A percentile compares a stretch with the other conserved stretches of the same genome.
These are phyloP conservation scores for Gardenia jasminoides DNA, from an alignment of 257 asterid genomes.

Conservation along the genomic window DNA sequence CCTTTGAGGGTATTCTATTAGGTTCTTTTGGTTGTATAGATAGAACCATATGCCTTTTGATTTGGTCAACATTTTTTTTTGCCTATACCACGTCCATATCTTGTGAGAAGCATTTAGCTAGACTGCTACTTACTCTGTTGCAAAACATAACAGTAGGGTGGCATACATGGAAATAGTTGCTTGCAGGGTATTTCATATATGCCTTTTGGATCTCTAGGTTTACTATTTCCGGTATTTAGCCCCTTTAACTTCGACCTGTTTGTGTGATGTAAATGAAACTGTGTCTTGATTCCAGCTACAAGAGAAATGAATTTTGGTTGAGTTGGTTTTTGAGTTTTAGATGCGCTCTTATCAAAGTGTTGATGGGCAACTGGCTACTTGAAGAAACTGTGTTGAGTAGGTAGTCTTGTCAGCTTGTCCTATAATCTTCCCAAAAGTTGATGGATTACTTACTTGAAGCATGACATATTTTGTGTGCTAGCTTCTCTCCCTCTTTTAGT, in stretches of 20 bases:
- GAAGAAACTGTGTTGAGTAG: not conserved
- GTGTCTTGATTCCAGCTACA: not conserved
- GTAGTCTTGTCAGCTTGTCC: not conserved
- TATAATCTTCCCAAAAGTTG: too few species aligned
- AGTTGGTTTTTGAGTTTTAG: slow-evolving; percentile 1
- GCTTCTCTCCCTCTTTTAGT: not conserved
- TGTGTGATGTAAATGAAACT: not conserved
- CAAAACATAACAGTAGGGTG: not conserved
- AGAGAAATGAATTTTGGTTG: not conserved
- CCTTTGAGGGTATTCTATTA: not conserved
- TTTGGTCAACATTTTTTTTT: not conserved
- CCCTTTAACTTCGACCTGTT: not conserved
- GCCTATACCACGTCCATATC: not conserved
- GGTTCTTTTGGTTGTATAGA: not conserved
- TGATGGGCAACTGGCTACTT: not conserved
- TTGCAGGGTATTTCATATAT: not conserved
- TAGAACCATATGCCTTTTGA: not conserved
- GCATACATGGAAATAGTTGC: not conserved
- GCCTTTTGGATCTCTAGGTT: not conserved
- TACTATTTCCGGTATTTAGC: not conserved
- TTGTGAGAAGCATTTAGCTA: not conserved
- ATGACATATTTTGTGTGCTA: not conserved
- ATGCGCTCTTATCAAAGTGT: not conserved
- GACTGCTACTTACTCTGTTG: not conserved
- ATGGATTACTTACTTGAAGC: not conserved